Percentiles rank a stretch among this genome's conserved stretches.
Conservation (phyloP, 2,329 filamentous ascomycete species). For the Tolypocladium ovalisporum region DNA sequence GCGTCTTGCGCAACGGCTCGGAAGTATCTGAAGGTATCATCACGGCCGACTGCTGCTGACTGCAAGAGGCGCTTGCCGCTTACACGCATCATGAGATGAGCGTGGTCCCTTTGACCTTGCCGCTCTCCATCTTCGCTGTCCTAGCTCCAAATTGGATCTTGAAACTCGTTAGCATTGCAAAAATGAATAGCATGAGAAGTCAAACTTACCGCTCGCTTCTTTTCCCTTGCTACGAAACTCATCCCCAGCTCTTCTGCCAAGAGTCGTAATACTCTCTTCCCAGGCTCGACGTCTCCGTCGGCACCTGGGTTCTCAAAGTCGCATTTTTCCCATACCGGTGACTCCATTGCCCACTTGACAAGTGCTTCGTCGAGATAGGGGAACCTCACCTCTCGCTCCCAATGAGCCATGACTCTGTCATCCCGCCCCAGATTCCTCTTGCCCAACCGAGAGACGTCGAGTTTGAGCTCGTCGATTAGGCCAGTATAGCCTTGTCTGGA, state of each 20-base stretch:
- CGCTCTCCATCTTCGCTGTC: slow-evolving; percentile 72
- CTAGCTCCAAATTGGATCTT: slow-evolving; percentile 75
- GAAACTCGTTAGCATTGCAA: background rate
- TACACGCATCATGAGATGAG: slow-evolving; percentile 30
- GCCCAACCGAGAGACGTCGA: slow-evolving; percentile 78
- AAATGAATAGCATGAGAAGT: background rate
- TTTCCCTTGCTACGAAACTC: slow-evolving; percentile 63
- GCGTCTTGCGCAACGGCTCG: slow-evolving; percentile 35
- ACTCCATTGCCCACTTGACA: slow-evolving; percentile 66
- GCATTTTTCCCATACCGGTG: slow-evolving; percentile 76
- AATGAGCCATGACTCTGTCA: slow-evolving; percentile 81
- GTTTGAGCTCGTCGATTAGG: slow-evolving; percentile 68
- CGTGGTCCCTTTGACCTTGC: slow-evolving; percentile 58
- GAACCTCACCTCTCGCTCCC: slow-evolving; percentile 80
- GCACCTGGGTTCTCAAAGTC: slow-evolving; percentile 54
- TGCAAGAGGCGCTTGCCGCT: background rate
- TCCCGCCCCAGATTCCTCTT: slow-evolving; percentile 93
- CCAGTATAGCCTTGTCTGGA: slow-evolving; percentile 55
- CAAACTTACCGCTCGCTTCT: slow-evolving; percentile 45
- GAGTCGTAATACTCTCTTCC: slow-evolving; percentile 71
- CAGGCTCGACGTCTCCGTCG: slow-evolving; percentile 49
- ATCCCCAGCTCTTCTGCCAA: slow-evolving; percentile 68
- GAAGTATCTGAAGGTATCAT: slow-evolving; percentile 69
- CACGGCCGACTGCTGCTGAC: slow-evolving; percentile 35
- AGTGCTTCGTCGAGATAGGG: slow-evolving; percentile 84